A percentile compares a stretch with the other conserved stretches of the same genome.
Conservation (phyloP, 257 asterid species). For the Fraxinus quadrangulata region DNA sequence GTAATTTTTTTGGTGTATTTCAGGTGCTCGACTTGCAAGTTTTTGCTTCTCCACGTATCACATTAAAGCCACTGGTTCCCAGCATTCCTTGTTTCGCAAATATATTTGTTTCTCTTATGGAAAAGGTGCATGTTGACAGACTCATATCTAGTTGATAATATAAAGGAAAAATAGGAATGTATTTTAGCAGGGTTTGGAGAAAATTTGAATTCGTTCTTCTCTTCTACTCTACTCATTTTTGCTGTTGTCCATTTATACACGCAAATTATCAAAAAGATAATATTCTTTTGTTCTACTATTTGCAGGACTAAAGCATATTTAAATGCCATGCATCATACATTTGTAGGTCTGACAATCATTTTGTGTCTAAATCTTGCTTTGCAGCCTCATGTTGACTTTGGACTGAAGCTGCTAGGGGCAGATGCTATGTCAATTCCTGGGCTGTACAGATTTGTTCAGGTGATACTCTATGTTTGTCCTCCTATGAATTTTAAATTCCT, state of each 20-base stretch:
- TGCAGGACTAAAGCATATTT: background rate
- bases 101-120: slow-evolving; percentile 88
- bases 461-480: slow-evolving; percentile 17
- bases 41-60: slow-evolving; percentile 91
- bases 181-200: background rate
- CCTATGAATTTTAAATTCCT: background rate
- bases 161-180: background rate
- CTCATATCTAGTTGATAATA: slow-evolving; percentile 7
- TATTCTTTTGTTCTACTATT: background rate
- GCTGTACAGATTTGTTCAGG: slow-evolving; percentile 82
- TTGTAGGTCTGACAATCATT: slow-evolving; percentile 9
- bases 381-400: slow-evolving; percentile 98
- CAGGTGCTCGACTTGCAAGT: slow-evolving; percentile 96
- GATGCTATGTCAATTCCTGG: slow-evolving; percentile 98
- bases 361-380: slow-evolving; percentile 12
- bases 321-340: slow-evolving; percentile 8
- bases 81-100: slow-evolving; percentile 92
- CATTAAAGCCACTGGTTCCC: slow-evolving; percentile 93
- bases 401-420: slow-evolving; percentile 85
- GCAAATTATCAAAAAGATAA: slow-evolving; percentile 3
- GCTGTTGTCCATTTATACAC: background rate
- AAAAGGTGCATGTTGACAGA: slow-evolving; percentile 56
- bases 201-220: background rate
- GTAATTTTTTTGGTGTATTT: slow-evolving; percentile 22
- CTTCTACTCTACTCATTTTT: background rate